A percentile compares a stretch with the other conserved stretches of the same genome.
These are phyloP conservation scores for Inga oerstediana DNA, from an alignment of 306 rosid species.

Conservation along the genomic window DNA sequence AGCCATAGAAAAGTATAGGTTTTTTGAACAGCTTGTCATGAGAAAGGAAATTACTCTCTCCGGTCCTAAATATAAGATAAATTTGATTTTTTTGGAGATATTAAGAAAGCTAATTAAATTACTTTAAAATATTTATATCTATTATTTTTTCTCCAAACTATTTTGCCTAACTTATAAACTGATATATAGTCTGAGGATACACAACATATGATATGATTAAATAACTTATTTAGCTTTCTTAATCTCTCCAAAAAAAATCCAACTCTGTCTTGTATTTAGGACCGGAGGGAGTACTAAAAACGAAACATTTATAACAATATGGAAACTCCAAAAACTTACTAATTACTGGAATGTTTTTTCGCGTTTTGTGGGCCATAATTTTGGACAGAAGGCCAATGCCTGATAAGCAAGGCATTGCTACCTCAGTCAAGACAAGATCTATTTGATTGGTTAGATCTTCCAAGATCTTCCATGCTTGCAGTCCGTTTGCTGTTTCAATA, in stretches of 20 bases:
- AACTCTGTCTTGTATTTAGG: no score
- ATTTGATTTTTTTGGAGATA: no score
- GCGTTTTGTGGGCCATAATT: slow-evolving; percentile 82
- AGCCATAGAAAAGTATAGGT: slow-evolving; percentile 41
- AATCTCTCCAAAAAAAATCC: no score
- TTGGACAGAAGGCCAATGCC: slow-evolving; percentile 85
- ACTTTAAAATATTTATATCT: no score
- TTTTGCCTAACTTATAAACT: no score
- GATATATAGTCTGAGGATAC: no score
- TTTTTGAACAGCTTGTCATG: slow-evolving; percentile 43
- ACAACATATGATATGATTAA: no score
- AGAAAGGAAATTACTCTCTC: slow-evolving; percentile 33
- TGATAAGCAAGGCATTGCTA: slow-evolving; percentile 82
- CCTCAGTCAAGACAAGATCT: slow-evolving; percentile 88
- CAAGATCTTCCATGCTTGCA: slow-evolving; percentile 93
- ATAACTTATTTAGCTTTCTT: no score
- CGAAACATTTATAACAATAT: slow-evolving; percentile 25
- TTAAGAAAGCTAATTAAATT: no score
- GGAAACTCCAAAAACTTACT: slow-evolving; percentile 62
- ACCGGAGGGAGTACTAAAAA: not conserved
- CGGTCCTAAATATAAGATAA: no score
- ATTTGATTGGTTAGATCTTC: slow-evolving; percentile 79
- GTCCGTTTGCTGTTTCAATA: slow-evolving; percentile 75
- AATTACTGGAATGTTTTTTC: slow-evolving; percentile 82
- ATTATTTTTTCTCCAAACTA: no score